These are phyloP conservation scores for Leptomonas seymouri DNA, from an alignment of 208 protist species.

Conservation along the genomic window DNA sequence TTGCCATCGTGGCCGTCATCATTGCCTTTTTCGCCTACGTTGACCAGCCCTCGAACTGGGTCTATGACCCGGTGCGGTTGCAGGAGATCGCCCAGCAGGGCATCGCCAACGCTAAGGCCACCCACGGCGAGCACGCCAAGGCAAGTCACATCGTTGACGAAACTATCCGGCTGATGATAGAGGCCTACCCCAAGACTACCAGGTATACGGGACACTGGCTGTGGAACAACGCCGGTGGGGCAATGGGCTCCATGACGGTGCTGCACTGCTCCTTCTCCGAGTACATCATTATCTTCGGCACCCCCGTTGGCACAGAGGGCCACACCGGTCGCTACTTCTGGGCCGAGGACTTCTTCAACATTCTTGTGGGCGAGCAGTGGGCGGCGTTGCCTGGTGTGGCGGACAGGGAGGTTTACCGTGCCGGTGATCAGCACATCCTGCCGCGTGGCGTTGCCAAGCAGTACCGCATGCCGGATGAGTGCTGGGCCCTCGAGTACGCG, in stretches of 20 bases:
- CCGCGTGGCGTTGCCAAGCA: slow-evolving; percentile 71
- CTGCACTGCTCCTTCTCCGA: slow-evolving; percentile 91
- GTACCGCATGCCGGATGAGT: slow-evolving; percentile 91
- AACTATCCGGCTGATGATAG: slow-evolving; percentile 64
- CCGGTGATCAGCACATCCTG: slow-evolving; percentile 81
- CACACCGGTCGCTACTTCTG: slow-evolving; percentile 87
- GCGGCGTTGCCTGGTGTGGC: slow-evolving; percentile 47
- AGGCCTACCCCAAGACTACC: slow-evolving; percentile 75
- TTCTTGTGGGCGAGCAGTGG: slow-evolving; percentile 93
- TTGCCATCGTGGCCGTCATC: slow-evolving; percentile 37
- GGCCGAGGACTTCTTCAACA: slow-evolving; percentile 91
- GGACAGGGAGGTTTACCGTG: slow-evolving; percentile 62
- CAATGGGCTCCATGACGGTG: slow-evolving; percentile 92
- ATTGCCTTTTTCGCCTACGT: slow-evolving; percentile 56
- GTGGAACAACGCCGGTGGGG: slow-evolving; percentile 92
- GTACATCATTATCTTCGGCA: slow-evolving; percentile 95
- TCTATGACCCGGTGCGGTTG: slow-evolving; percentile 75
- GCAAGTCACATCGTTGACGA: slow-evolving; percentile 56
- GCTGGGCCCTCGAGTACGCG: slow-evolving; percentile 93
- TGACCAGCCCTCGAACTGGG: slow-evolving; percentile 69
- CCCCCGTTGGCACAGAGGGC: slow-evolving; percentile 86
- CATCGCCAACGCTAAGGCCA: slow-evolving; percentile 60
- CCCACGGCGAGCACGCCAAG: slow-evolving; percentile 41
- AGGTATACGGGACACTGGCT: slow-evolving; percentile 72
- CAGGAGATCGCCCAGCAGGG: slow-evolving; percentile 69